Conservation (phyloP, 208 protist genomes). For the Balamuthia mandrillaris region DNA sequence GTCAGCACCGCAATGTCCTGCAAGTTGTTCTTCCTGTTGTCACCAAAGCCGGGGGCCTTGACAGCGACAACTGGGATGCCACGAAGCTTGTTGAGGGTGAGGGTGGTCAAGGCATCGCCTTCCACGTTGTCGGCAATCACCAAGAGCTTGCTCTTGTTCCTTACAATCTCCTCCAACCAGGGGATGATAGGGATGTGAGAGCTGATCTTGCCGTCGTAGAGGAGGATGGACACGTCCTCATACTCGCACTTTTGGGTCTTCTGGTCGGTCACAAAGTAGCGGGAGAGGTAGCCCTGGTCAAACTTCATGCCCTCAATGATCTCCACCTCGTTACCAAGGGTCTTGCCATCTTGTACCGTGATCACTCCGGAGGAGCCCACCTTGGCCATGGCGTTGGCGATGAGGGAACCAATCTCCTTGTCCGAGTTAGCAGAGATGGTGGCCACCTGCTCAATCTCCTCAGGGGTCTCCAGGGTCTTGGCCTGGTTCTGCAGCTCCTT, state of each 20-base stretch:
- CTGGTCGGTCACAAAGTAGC: conserved; percentile 97
- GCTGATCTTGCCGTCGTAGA: conserved; percentile 93
- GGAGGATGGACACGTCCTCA: conserved; percentile 91
- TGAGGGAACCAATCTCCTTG: conserved; percentile 93
- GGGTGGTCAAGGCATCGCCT: conserved; percentile 89
- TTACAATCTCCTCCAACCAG: conserved; percentile 82
- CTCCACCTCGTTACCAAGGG: conserved; percentile 94
- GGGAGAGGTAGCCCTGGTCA: conserved; percentile 95
- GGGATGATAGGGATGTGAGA: conserved; percentile 83
- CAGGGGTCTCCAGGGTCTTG: conserved; percentile 88
- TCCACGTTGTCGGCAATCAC: conserved; percentile 99
- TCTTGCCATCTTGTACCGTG: conserved; percentile 97
- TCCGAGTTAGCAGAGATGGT: conserved; percentile 99
- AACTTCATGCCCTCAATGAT: conserved; percentile 96
- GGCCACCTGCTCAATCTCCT: conserved; percentile 95
- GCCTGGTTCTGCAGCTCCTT: conserved; percentile 82
- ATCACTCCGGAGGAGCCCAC: conserved; percentile 98
- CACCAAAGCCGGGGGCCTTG: conserved; percentile 98
- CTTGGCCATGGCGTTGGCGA: conserved; percentile 96
- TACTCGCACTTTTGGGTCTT: conserved; percentile 92
- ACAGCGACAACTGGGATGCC: conserved; percentile 70
- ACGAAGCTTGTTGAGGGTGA: conserved; percentile 90
- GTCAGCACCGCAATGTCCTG: conserved; percentile 98
- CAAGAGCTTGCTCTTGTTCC: conserved; percentile 85
- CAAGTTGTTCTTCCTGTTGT: conserved; percentile 94